Evolutionary conservation across 1,284 basidiomycete genomes (phyloP), one percentile per base, ranked within the genome.

Genomic region (Trichosporon asahii): DNA sequence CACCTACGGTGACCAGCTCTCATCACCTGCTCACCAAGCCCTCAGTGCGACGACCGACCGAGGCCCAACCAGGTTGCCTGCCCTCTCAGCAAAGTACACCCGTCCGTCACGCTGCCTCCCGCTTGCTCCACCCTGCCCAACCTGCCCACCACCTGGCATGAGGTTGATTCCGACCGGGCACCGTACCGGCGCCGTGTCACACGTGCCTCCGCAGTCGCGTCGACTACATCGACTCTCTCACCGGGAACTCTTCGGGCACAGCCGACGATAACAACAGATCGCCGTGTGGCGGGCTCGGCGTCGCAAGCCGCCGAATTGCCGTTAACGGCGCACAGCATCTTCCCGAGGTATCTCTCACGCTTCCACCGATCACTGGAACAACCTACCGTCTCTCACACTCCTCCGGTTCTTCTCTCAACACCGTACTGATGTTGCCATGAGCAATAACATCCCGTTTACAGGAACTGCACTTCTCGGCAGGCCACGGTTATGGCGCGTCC

Each of bases 281-380:
- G 21, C 25, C 49, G 49, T 25, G n/a, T 53, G 49, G 49, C 49
- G 23, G 49, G 8, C 49, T 53, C 23, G 23, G 23, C 49, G 49
- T 53, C 49, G 49, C 49, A 53, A 8, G 23, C 49, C 49, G 23
- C 49, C 11, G 3, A 9, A 8, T 5, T 53, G 23, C 6, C 49
- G 49, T 53, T 53, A 53, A 53, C 23, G 9, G 7, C 21, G 21
- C 49, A 53, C 49, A 23, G 49, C 49, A 53, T 53, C 49, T 23
- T 53, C 49, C 49, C 49, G 49, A 53, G 49, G 49, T 53, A 53
- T 53, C 49, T 53, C 49, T 53, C 49, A 53, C 21, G 49, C 49
- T 53, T 53, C 49, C 23, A 23, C 49, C 21, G 49, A 21, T 21
- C 49, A 23, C 21, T 23, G 7, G 49, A 53, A 53, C 21, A 3